phyloP scores from a whole-genome alignment of 192 early-diverging fungal genomes.

The Lobulomyces angularis region DNA sequence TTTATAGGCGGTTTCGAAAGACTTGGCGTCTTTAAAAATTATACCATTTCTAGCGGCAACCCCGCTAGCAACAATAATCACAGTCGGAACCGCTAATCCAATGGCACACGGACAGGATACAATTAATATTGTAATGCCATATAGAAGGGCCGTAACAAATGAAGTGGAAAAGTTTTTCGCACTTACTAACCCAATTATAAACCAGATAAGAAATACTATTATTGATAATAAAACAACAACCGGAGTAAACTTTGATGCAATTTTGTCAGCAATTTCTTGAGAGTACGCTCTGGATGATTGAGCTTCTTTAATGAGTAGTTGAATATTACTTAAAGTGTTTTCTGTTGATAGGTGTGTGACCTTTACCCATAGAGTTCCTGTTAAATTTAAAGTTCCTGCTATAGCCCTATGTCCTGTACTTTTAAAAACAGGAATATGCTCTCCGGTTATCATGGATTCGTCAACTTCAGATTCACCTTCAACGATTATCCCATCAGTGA shows the following conservation, averaged over 20 bases:
- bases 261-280: slow-evolving; percentile 49
- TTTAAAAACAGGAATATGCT: slow-evolving; percentile 57
- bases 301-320: slow-evolving; percentile 52
- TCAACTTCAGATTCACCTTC: slow-evolving; percentile 51
- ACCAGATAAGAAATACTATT: slow-evolving; percentile 45
- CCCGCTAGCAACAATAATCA: slow-evolving; percentile 63
- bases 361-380: slow-evolving; percentile 44
- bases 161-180: slow-evolving; percentile 31
- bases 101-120: slow-evolving; percentile 64
- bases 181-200: slow-evolving; percentile 22
- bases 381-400: slow-evolving; percentile 54
- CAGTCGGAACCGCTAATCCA: slow-evolving; percentile 57
- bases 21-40: slow-evolving; percentile 19
- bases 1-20: slow-evolving; percentile 7
- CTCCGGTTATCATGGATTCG: slow-evolving; percentile 74
- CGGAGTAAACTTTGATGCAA: slow-evolving; percentile 51
- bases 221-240: slow-evolving; percentile 43
- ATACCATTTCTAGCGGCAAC: slow-evolving; percentile 51
- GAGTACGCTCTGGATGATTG: slow-evolving; percentile 53
- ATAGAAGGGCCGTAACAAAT: slow-evolving; percentile 36
- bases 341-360: slow-evolving; percentile 40
- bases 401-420: slow-evolving; percentile 23
- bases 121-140: slow-evolving; percentile 49
- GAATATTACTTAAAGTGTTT: slow-evolving; percentile 49
- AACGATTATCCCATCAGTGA: slow-evolving; percentile 55